phyloP scores from a whole-genome alignment of 345 rosid species.

The Ceriops tagal region DNA sequence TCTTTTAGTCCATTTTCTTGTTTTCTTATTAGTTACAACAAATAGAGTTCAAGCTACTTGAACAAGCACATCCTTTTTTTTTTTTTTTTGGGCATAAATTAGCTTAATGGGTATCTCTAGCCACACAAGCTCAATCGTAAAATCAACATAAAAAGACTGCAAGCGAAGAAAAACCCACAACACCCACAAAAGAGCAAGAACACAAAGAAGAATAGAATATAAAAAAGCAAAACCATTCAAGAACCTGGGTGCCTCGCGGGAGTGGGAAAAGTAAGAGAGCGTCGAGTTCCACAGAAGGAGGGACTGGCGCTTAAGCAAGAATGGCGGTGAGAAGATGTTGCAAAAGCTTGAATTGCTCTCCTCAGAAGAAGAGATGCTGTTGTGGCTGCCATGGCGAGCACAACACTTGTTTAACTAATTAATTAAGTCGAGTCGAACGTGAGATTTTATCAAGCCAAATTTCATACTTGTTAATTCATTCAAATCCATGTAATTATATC shows the following conservation, averaged over 20 bases:
- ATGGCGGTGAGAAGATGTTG: constrained; percentile 37
- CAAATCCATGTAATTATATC: too few relatives aligned
- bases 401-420: too few relatives aligned
- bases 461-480: too few relatives aligned
- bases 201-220: neutral
- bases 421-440: too few relatives aligned
- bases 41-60: too few relatives aligned
- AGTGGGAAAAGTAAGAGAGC: constrained; percentile 11
- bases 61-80: too few relatives aligned
- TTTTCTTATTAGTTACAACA: too few relatives aligned
- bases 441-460: too few relatives aligned
- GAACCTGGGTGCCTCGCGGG: constrained; percentile 48
- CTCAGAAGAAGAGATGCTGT: constrained; percentile 40
- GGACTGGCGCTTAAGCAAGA: constrained; percentile 17
- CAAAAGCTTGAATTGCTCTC: constrained; percentile 39
- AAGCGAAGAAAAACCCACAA: neutral
- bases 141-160: neutral
- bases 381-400: constrained; percentile 42
- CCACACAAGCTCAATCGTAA: neutral
- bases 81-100: neutral
- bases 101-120: constrained; percentile 16
- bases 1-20: too few relatives aligned
- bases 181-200: neutral
- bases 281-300: constrained; percentile 21
- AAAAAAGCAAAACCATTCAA: too few relatives aligned